phyloP scores from a whole-genome alignment of 2,329 filamentous ascomycete genomes.

The Exophiala mesophila region DNA sequence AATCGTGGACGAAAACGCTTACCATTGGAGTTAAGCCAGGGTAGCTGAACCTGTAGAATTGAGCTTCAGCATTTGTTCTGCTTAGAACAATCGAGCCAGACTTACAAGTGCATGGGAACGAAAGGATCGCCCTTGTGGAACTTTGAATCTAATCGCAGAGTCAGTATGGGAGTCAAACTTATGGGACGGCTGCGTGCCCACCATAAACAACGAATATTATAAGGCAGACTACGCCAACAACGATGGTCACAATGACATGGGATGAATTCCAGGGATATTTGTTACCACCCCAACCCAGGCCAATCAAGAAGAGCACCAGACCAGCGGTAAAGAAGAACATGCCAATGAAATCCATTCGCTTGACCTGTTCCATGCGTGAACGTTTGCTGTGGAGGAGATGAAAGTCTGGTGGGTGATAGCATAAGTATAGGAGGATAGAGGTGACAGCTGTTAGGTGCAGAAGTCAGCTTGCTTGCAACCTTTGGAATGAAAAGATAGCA shows the following conservation, averaged over 20 bases:
- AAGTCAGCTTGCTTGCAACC: too few species aligned
- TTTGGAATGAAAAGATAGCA: too few species aligned
- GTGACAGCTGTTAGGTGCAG: slow-evolving; percentile 37
- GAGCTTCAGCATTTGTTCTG: too few species aligned
- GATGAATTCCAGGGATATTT: slow-evolving; percentile 40
- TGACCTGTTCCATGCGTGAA: slow-evolving; percentile 34
- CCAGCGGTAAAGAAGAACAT: slow-evolving; percentile 40
- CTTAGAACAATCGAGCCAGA: too few species aligned
- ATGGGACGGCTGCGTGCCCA: slow-evolving; percentile 34
- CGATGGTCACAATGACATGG: slow-evolving; percentile 32
- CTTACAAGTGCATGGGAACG: too few species aligned
- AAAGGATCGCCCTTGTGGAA: too few species aligned
- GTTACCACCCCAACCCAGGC: slow-evolving; percentile 39
- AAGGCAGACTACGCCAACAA: slow-evolving; percentile 35
- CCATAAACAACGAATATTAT: slow-evolving; percentile 36
- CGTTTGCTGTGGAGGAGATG: slow-evolving; percentile 36
- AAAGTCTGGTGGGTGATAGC: slow-evolving; percentile 47
- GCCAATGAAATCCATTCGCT: slow-evolving; percentile 44
- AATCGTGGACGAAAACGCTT: too few species aligned
- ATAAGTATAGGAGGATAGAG: slow-evolving; percentile 40
- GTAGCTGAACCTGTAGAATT: too few species aligned
- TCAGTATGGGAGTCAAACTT: too few species aligned
- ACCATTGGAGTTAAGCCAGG: too few species aligned
- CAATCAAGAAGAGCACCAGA: slow-evolving; percentile 39
- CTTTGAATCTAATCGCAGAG: too few species aligned